Evolutionary conservation across 169 alveolate genomes (phyloP), one percentile per base, ranked within the genome.

Genomic region (Perkinsus chesapeaki): DNA sequence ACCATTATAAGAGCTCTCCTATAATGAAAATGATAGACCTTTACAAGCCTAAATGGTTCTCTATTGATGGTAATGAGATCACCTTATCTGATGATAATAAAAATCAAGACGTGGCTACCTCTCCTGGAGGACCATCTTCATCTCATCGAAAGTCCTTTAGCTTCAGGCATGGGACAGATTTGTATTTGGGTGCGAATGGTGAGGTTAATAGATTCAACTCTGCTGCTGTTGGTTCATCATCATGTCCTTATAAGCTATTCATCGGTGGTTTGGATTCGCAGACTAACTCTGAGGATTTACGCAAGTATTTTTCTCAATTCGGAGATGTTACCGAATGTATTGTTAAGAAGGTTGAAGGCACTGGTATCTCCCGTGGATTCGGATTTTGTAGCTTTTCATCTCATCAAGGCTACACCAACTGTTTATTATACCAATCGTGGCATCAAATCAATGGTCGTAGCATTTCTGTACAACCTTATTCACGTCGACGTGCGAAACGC

Each of bases 361-460:
- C 96, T 48, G 97, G 97, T 36, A 92, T 95, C 72, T 92, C 94
- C 60, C 93, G 97, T 39, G 97, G 97, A 0, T 96, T 96, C 93
- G 97, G 97, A 9, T 96, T 95, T 73, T 60, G 82, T 23, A 60
- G 37, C 82, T 60, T 60, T 34, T 0, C 27, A 27, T 60, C 82
- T 7, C 82, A 27, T 34, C 37, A 60, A 23, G 23, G 82, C 82
- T 60, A 60, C 31, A 0, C 82, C 31, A 60, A 60, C 3, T 60
- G 82, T 16, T 34, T 60, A 9, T 20, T 60, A 34, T 23, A 23
- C 27, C 82, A 16, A 16, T 60, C 82, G 12, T 60, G 82, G 36
- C 82, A 60, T 23, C 82, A 60, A 16, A 60, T 60, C 12, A 7
- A 34, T 1, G 82, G 82, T 12, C 12, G 82, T 27, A 60, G 31